Percentiles rank a stretch among this genome's conserved stretches.
phyloP scores from a whole-genome alignment of 2,329 filamentous ascomycete genomes.

The Paecilomyces formosus region DNA sequence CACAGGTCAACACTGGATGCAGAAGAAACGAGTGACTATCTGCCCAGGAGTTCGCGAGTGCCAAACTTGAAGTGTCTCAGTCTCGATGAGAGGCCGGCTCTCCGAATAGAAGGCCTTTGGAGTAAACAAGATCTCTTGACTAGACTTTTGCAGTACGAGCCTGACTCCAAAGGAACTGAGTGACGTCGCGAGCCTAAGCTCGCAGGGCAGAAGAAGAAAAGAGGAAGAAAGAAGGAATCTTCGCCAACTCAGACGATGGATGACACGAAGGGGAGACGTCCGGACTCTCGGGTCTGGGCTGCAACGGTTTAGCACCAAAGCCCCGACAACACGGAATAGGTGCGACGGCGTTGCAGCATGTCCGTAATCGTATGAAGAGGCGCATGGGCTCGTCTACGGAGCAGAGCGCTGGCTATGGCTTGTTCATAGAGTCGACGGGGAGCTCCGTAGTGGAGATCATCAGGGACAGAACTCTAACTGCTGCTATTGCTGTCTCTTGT shows the following conservation, averaged over 20 bases:
- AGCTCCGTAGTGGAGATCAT: neutral
- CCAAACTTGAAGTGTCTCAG: constrained; percentile 19
- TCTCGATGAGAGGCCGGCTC: neutral
- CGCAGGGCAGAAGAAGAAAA: neutral
- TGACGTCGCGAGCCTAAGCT: neutral
- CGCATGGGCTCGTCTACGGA: neutral
- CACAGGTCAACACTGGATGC: neutral
- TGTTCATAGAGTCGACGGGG: neutral
- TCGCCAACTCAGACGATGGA: neutral
- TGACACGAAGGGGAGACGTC: neutral
- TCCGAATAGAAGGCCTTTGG: neutral
- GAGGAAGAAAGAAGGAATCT: neutral
- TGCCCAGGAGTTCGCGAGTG: constrained; percentile 14
- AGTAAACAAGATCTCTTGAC: constrained; percentile 1
- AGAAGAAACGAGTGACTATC: constrained; percentile 13
- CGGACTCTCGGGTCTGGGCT: neutral
- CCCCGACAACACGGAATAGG: neutral
- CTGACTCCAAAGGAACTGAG: neutral
- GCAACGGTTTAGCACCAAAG: neutral
- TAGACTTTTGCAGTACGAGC: neutral
- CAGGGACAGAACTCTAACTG: neutral
- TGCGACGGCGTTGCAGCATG: neutral
- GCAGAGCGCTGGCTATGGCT: neutral
- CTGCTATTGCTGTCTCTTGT: neutral
- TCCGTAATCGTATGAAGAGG: neutral